phyloP scores from a whole-genome alignment of 257 asterid genomes.

The Euphrasia confusa region DNA sequence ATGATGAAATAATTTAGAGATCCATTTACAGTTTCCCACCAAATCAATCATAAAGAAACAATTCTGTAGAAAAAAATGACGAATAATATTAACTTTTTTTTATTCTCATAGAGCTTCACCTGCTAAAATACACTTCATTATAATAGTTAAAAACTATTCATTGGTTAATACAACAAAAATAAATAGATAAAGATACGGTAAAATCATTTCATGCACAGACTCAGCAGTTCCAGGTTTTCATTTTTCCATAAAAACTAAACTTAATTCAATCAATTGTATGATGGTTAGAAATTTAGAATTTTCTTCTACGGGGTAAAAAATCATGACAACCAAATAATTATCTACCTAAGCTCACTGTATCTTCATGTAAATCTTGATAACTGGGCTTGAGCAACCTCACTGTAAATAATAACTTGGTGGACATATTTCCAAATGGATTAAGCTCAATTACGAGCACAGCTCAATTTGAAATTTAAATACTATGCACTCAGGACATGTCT shows the following conservation, averaged over 20 bases:
- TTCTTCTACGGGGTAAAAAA: not conserved
- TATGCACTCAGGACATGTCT: not conserved
- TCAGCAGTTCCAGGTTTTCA: not conserved
- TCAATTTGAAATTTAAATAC: conserved; percentile 9
- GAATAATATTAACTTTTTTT: not conserved
- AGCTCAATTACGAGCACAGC: conserved; percentile 11
- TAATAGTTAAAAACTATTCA: not conserved
- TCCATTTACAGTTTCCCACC: not conserved
- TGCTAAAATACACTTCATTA: not conserved
- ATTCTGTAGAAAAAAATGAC: not conserved
- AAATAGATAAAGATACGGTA: not conserved
- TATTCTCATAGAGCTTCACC: not conserved
- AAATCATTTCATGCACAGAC: not conserved
- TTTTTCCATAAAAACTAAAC: not conserved
- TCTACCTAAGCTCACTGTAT: not conserved
- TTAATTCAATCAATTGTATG: not conserved
- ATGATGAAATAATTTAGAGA: not conserved
- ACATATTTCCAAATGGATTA: conserved; percentile 1
- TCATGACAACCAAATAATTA: not conserved
- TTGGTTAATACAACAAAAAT: not conserved
- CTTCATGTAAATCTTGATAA: conserved; percentile 7
- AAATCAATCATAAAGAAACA: conserved; percentile 2
- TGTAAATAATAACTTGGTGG: not conserved
- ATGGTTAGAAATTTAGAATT: not conserved
- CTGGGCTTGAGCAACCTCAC: not conserved